Evolutionary conservation across 805 yeast species (phyloP).

Genomic region (Pichia sporocuriosa): DNA sequence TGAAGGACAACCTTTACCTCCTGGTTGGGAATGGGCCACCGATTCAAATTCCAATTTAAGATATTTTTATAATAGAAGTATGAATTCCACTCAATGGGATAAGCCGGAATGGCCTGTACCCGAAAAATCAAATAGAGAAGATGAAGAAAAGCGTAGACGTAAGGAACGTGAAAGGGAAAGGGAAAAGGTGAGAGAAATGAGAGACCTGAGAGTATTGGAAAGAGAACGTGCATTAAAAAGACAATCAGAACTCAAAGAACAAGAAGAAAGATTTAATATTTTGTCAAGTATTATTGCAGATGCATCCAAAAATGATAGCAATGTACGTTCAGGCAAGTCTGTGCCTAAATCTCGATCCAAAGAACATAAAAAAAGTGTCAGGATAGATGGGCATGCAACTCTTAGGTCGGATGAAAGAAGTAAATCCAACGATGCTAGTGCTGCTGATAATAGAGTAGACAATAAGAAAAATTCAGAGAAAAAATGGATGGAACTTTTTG

Average conservation of each 20-base stretch:
- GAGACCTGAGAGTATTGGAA: slow-evolving; percentile 25
- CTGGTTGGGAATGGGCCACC: slow-evolving; percentile 59
- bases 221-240: slow-evolving; percentile 31
- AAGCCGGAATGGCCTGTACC: slow-evolving; percentile 33
- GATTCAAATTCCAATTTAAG: slow-evolving; percentile 38
- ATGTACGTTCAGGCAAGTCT: background rate
- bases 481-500: slow-evolving; percentile 49
- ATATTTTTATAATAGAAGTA: slow-evolving; percentile 50
- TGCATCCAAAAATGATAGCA: slow-evolving; percentile 19
- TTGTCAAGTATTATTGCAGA: slow-evolving; percentile 25
- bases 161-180: slow-evolving; percentile 13
- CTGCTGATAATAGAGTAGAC: slow-evolving; percentile 4
- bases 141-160: slow-evolving; percentile 10
- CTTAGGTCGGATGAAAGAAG: too few species aligned
- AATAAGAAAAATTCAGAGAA: slow-evolving; percentile 21
- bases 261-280: slow-evolving; percentile 21
- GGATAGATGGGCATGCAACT: too few species aligned
- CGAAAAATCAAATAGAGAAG: background rate
- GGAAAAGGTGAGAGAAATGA: slow-evolving; percentile 27
- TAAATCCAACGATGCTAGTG: too few species aligned
- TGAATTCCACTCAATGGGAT: slow-evolving; percentile 52
- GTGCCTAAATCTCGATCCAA: too few species aligned
- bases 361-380: too few species aligned
- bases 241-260: slow-evolving; percentile 20
- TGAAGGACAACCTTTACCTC: slow-evolving; percentile 40